Percentiles rank a stretch among this genome's conserved stretches.
These are phyloP conservation scores for Cocos nucifera DNA, from an alignment of 176 grass and related monocot genomes.

Conservation along the genomic window DNA sequence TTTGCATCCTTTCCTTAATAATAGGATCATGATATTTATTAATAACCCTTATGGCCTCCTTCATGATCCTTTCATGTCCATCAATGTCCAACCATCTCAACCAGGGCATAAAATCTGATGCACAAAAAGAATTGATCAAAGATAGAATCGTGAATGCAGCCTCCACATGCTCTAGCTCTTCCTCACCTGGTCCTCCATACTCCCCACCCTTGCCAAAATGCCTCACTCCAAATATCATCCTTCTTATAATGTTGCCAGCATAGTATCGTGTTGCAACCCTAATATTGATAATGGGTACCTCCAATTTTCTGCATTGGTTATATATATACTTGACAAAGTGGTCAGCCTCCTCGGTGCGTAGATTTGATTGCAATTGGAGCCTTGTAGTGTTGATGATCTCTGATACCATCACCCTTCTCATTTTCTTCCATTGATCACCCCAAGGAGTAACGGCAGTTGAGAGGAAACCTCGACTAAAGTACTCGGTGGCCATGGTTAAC, in stretches of 20 bases:
- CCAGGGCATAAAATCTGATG: constrained; percentile 35
- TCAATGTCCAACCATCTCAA: constrained; percentile 26
- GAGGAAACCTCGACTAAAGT: constrained; percentile 29
- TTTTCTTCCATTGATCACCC: constrained; percentile 62
- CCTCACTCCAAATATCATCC: constrained; percentile 31
- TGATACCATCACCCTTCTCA: constrained; percentile 37
- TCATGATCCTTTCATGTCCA: constrained; percentile 28
- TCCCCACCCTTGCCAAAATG: constrained; percentile 10
- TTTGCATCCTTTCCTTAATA: constrained; percentile 18
- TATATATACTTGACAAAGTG: constrained; percentile 24
- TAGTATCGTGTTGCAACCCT: constrained; percentile 24
- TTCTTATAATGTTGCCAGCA: constrained; percentile 25
- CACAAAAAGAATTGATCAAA: constrained; percentile 22
- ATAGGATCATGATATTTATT: constrained; percentile 27
- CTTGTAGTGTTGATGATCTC: constrained; percentile 27
- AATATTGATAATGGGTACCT: constrained; percentile 16
- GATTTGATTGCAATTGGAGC: constrained; percentile 7
- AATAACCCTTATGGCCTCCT: constrained; percentile 1
- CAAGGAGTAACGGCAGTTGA: constrained; percentile 22
- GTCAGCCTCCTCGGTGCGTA: constrained; percentile 31
- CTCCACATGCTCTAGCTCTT: constrained; percentile 37
- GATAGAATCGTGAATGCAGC: constrained; percentile 19
- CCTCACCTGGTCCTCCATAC: background rate
- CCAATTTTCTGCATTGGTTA: constrained; percentile 4
- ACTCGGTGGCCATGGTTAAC: constrained; percentile 28